phyloP scores from a whole-genome alignment of 257 asterid genomes.

The Scutellaria baicalensis region DNA sequence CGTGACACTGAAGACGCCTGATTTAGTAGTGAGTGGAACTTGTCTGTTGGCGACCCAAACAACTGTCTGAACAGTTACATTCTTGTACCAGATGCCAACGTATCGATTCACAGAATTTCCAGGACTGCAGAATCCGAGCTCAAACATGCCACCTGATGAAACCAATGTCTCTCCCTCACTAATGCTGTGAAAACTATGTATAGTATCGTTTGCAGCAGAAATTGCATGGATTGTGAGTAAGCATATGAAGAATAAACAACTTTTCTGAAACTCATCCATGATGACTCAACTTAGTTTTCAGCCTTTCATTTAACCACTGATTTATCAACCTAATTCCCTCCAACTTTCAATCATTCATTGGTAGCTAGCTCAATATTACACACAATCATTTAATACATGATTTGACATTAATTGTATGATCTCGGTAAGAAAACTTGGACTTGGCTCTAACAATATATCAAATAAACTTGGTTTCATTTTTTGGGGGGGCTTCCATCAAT shows the following conservation, averaged over 20 bases:
- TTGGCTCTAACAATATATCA: too few relatives aligned
- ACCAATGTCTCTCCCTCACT: background rate
- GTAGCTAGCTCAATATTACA: too few relatives aligned
- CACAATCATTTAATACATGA: too few relatives aligned
- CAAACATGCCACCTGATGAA: background rate
- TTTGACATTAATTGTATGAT: too few relatives aligned
- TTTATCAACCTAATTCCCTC: too few relatives aligned
- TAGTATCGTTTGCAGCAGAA: background rate
- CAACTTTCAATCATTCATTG: too few relatives aligned
- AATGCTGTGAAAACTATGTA: background rate
- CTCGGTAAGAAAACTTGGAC: too few relatives aligned
- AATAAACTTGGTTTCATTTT: too few relatives aligned
- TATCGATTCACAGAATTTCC: background rate
- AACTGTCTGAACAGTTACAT: background rate
- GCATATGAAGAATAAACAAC: background rate
- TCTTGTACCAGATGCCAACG: conserved; percentile 1
- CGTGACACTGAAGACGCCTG: background rate
- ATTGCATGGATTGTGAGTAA: background rate
- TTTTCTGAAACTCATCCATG: background rate
- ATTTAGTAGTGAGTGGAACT: background rate
- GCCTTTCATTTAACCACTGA: background rate
- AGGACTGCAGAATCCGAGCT: background rate
- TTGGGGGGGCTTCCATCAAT: too few relatives aligned
- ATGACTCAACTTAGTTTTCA: too few relatives aligned
- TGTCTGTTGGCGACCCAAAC: conserved; percentile 4